Base-by-base conservation (phyloP, 129 eudicot species). In the Centaurea solstitialis region DNA sequence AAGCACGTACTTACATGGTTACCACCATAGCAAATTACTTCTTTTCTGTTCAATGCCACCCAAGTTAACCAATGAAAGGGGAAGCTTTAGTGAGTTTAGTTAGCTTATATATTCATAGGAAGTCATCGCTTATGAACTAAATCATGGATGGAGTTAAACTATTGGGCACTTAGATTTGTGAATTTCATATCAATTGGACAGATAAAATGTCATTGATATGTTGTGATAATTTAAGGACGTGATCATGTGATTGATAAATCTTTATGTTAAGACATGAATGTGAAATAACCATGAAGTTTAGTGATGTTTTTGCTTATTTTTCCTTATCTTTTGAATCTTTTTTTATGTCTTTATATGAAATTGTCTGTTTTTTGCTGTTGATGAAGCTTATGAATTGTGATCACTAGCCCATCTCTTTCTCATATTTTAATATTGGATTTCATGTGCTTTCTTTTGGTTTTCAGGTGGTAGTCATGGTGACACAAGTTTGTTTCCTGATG, bases 391-490 rank as follows among this genome's bases (percentile, higher is more conserved):
- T 50, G n/a, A 70, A 57, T 17, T 80, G 47, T 59, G 30, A 43
- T 9, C 24, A 7, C 24, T 59, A 59, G 22, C 35, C 37, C 23
- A 22, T 72, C 7, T 72, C 8, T 17, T 18, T 20, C 50, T 53
- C 38, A 6, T 50, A 6, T 33, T 69, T 68, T 82, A 9, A 41
- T 30, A 7, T 50, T 5, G 35, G 69, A 28, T 28, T 15, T 18
- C 21, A n/a, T 70, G 22, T 68, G 57, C 41, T 24, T 35, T 66
- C 24, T 37, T 23, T 37, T 62, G 72, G 39, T 45, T 68, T 81
- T 76, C 86, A 93, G 98, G 98, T 86, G 94, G 87, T 70, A 82
- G 81, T 71, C 89, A 88, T 11, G 79, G 88, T n/a, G 98, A 94
- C 69, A 83, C 89, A 38, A 88, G 73, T 75, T 37, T 94, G 89